phyloP scores from a whole-genome alignment of 768 basidiomycete genomes.

The Rhizopogon roseolus region DNA sequence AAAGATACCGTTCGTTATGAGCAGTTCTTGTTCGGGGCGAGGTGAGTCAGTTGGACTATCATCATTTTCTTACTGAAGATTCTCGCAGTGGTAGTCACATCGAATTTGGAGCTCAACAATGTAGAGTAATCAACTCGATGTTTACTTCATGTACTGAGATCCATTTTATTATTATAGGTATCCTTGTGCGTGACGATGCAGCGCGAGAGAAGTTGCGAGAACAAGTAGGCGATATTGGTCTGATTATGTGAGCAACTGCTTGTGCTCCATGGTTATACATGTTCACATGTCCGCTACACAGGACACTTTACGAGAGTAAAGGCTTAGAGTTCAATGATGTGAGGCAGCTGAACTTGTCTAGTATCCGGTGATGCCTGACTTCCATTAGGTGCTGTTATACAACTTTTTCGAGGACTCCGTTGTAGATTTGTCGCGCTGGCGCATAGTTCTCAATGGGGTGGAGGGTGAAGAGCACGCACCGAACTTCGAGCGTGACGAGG shows the following conservation, averaged over 20 bases:
- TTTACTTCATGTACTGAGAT: neutral
- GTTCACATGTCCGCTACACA: neutral
- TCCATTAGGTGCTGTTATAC: slow-evolving; percentile 58
- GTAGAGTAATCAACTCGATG: slow-evolving; percentile 24
- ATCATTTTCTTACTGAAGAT: slow-evolving; percentile 8
- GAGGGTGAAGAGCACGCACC: slow-evolving; percentile 33
- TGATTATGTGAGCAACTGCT: slow-evolving; percentile 45
- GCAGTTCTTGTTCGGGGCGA: slow-evolving; percentile 51
- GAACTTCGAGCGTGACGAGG: slow-evolving; percentile 37
- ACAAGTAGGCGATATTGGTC: slow-evolving; percentile 53
- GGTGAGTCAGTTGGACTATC: slow-evolving; percentile 26
- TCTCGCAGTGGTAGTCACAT: slow-evolving; percentile 38
- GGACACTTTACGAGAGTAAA: slow-evolving; percentile 29
- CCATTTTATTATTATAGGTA: slow-evolving; percentile 36
- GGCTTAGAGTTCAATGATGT: slow-evolving; percentile 22
- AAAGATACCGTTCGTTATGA: slow-evolving; percentile 39
- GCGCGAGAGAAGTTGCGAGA: slow-evolving; percentile 42
- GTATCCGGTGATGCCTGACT: neutral
- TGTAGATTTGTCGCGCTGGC: slow-evolving; percentile 50
- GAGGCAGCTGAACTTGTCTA: neutral
- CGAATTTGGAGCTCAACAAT: slow-evolving; percentile 64
- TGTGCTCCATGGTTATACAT: neutral
- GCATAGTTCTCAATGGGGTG: slow-evolving; percentile 45
- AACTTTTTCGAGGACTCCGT: slow-evolving; percentile 71
- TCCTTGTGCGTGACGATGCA: slow-evolving; percentile 60